A percentile compares a stretch with the other conserved stretches of the same genome.
Evolutionary conservation across 176 grass and related monocot genomes (phyloP).

Genomic region (Carex scoparia): DNA sequence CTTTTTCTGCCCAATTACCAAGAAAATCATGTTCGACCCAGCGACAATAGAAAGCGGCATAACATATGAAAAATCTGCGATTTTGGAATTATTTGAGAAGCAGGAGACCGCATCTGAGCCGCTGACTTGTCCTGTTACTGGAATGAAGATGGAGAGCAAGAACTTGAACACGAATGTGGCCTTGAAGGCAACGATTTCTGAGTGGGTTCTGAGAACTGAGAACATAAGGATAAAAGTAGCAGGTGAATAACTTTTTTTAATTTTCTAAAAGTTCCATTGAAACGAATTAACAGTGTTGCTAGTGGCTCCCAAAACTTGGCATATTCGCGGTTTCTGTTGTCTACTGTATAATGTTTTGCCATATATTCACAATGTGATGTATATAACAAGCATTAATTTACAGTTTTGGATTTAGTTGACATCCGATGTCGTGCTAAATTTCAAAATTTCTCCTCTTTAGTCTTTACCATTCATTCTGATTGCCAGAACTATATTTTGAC

Average conservation of each 20-base stretch:
- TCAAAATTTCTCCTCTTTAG: neutral
- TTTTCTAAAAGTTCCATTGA: neutral
- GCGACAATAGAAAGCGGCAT: constrained; percentile 73
- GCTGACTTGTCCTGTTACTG: constrained; percentile 67
- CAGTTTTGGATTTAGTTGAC: neutral
- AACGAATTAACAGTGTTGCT: neutral
- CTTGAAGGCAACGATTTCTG: constrained; percentile 61
- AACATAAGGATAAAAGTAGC: constrained; percentile 49
- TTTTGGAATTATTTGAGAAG: constrained; percentile 58
- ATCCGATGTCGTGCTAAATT: neutral
- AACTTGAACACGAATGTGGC: constrained; percentile 53
- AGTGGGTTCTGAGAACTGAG: constrained; percentile 82
- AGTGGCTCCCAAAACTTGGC: neutral
- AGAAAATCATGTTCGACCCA: constrained; percentile 83
- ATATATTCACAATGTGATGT: neutral
- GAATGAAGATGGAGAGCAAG: constrained; percentile 50
- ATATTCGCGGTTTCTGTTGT: neutral
- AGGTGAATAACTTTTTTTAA: constrained; percentile 22
- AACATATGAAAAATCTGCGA: constrained; percentile 77
- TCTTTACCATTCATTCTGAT: neutral
- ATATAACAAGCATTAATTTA: neutral
- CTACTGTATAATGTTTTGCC: neutral
- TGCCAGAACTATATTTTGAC: neutral
- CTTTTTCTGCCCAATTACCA: constrained; percentile 86
- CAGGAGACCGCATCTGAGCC: constrained; percentile 40